Conservation (phyloP, 805 yeast species). For the Wickerhamiella kurtzmanii region DNA sequence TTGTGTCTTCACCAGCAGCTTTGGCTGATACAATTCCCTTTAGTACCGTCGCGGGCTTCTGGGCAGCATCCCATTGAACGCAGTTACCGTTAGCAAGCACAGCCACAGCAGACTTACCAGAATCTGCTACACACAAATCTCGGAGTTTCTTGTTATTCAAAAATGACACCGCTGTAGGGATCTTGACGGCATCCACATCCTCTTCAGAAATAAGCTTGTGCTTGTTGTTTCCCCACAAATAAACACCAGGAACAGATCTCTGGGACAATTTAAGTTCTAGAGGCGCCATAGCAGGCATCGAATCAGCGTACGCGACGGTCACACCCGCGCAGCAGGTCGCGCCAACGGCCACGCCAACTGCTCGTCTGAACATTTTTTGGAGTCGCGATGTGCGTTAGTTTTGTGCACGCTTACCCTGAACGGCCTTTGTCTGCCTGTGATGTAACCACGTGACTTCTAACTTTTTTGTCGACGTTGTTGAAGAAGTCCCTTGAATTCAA, state of each 20-base stretch:
- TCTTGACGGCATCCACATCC: conserved; percentile 25
- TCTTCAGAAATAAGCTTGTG: conserved; percentile 26
- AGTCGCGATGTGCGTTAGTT: no score
- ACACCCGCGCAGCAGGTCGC: not conserved
- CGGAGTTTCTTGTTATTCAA: conserved; percentile 50
- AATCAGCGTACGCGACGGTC: conserved; percentile 8
- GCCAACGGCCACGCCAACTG: not conserved
- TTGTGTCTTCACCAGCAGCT: conserved; percentile 29
- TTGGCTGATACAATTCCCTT: conserved; percentile 30
- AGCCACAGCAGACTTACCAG: conserved; percentile 36
- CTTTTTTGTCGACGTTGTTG: no score
- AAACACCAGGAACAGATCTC: conserved; percentile 32
- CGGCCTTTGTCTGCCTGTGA: no score
- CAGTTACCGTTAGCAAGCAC: conserved; percentile 58
- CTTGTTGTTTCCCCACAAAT: conserved; percentile 48
- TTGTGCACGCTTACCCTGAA: no score
- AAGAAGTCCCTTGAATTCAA: no score
- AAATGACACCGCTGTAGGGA: conserved; percentile 47
- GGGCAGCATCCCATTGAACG: conserved; percentile 43
- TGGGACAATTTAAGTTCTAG: not conserved
- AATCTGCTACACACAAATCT: conserved; percentile 40
- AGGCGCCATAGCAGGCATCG: not conserved
- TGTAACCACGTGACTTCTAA: no score
- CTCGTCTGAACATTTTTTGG: not conserved
- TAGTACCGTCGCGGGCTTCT: conserved; percentile 29